phyloP scores from a whole-genome alignment of 306 rosid genomes.

The Vigna trinervia region DNA sequence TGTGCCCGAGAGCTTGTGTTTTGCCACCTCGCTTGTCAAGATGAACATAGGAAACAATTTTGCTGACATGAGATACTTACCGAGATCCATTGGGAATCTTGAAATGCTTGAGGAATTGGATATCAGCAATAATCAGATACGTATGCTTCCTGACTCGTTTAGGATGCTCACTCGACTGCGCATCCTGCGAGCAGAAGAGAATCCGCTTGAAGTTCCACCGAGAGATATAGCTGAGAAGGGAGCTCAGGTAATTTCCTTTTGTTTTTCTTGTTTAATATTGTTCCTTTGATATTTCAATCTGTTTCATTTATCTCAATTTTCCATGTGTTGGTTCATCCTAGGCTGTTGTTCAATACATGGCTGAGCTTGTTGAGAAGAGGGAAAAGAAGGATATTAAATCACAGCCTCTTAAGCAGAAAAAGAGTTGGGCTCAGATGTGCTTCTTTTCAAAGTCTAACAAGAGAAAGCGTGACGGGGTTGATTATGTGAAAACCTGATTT shows the following conservation, averaged over 20 bases:
- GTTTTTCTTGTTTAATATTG: background rate
- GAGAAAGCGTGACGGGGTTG: conserved; percentile 70
- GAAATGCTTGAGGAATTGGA: conserved; percentile 94
- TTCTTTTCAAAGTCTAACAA: conserved; percentile 74
- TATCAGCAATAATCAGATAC: conserved; percentile 90
- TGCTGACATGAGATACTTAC: conserved; percentile 75
- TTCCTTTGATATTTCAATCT: conserved; percentile 31
- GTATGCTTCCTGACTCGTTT: conserved; percentile 78
- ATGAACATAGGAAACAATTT: conserved; percentile 87
- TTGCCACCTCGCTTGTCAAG: conserved; percentile 83
- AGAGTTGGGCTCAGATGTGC: conserved; percentile 80
- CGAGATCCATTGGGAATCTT: conserved; percentile 86
- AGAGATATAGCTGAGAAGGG: conserved; percentile 76
- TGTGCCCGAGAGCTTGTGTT: conserved; percentile 88
- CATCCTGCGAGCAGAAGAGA: conserved; percentile 74
- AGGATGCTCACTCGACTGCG: conserved; percentile 69
- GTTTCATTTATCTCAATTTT: conserved; percentile 9
- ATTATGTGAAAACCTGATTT: conserved; percentile 64
- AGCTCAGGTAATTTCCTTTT: conserved; percentile 66
- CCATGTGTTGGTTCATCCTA: conserved; percentile 50
- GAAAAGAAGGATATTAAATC: conserved; percentile 61
- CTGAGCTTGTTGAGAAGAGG: conserved; percentile 63
- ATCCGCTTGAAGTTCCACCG: conserved; percentile 94
- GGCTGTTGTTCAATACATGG: conserved; percentile 95
- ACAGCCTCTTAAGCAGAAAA: conserved; percentile 68